Evolutionary conservation across 192 early-diverging fungal genomes (phyloP).

Genomic region (Radiomyces spectabilis): DNA sequence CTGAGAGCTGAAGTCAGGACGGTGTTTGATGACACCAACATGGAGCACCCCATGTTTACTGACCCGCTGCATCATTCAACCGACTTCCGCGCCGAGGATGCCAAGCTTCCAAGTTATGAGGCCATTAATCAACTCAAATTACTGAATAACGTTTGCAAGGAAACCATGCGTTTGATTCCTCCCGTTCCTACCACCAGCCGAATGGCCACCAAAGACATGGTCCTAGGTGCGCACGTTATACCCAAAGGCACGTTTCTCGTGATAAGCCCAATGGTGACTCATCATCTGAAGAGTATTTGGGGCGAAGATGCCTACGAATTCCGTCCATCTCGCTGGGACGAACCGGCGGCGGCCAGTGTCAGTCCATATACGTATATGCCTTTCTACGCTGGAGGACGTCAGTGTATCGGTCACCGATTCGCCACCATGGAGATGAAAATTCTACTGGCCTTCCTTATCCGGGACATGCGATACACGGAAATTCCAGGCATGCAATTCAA

Average conservation of each 20-base stretch:
- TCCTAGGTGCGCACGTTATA: constrained; percentile 31
- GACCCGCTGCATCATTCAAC: not conserved
- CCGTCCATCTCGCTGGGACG: constrained; percentile 47
- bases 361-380: constrained; percentile 34
- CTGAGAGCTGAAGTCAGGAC: constrained; percentile 41
- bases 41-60: constrained; percentile 3
- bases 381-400: constrained; percentile 42
- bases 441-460: constrained; percentile 36
- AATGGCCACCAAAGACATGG: constrained; percentile 25
- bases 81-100: not conserved
- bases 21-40: constrained; percentile 20
- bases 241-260: constrained; percentile 39
- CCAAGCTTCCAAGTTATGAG: constrained; percentile 34
- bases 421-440: constrained; percentile 52
- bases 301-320: constrained; percentile 44
- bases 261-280: constrained; percentile 29
- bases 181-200: constrained; percentile 44
- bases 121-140: constrained; percentile 37
- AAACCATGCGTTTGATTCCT: constrained; percentile 41
- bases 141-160: constrained; percentile 45
- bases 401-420: constrained; percentile 51
- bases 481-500: constrained; percentile 33
- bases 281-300: constrained; percentile 34
- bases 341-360: constrained; percentile 13
- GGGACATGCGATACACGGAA: constrained; percentile 29